Base-by-base conservation (phyloP, 176 grass and related monocot species). In the Rhynchospora tenuis region DNA sequence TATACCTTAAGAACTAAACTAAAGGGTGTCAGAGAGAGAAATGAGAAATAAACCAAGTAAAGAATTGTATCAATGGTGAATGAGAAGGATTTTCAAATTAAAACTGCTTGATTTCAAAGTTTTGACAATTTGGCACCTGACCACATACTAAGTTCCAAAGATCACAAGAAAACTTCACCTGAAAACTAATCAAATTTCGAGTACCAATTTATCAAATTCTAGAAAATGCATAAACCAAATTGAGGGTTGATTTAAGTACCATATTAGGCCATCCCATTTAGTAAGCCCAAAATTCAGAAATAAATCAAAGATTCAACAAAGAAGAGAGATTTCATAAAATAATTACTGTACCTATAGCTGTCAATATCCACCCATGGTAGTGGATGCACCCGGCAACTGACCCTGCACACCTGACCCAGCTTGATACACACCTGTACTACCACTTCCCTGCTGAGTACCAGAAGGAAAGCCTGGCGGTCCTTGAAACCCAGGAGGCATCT, bases 401-500 rank as follows among this genome's bases (percentile, higher is more conserved):
- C 91, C 85, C 80, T 88, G 90, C 63, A 73, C 89, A 78, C 78
- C 80, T 56, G 91, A 54, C 2, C 87, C 97, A 57, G 84, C 86
- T 79, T 93, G 96, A 91, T 92, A 99, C 85, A 84, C 83, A 83
- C 82, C 86, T 15, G 79, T 85, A 85, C 68, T 31, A n/a, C 88
- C 86, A 50, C 80, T 68, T 57, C 91, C 91, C 73, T 92, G 97
- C 50, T 77, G 73, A 77, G 73, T 54, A 83, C 83, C 92, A 48
- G 85, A 93, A 69, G 93, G 97, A 90, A 93, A 93, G 33, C 89
- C 97, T 68, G 96, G 93, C 4, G 96, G 83, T 5, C 95, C 95
- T 88, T 98, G 95, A 87, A 95, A 98, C 63, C 92, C 92, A 84
- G 93, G 86, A 86, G 93, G 86, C 5, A 81, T 91, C 85, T 95